Evolutionary conservation across 345 rosid species (phyloP).

Genomic region (Eutrema japonicum): DNA sequence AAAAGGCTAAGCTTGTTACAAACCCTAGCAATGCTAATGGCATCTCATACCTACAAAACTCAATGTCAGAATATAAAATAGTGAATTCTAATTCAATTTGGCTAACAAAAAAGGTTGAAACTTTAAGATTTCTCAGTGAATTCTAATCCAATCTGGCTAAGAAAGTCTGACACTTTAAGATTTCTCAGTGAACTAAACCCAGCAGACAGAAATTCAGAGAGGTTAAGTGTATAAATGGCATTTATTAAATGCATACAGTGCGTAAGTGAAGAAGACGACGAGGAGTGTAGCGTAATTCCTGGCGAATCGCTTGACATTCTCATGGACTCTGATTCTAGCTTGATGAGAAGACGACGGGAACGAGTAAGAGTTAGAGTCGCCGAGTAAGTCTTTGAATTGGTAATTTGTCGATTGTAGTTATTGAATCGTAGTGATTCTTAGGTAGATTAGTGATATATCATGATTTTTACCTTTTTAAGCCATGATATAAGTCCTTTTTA

Average conservation of each 20-base stretch:
- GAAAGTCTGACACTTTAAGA: no score
- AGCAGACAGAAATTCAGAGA: background rate
- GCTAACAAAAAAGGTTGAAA: no score
- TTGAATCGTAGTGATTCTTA: no score
- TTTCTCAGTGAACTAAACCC: background rate
- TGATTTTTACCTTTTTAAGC: no score
- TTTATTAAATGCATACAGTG: slow-evolving; percentile 72
- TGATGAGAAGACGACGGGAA: slow-evolving; percentile 71
- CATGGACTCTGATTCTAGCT: slow-evolving; percentile 75
- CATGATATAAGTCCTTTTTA: no score
- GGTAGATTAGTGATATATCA: no score
- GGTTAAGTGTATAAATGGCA: background rate
- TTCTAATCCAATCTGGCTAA: background rate
- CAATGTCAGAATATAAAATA: slow-evolving; percentile 1
- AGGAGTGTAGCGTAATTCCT: slow-evolving; percentile 76
- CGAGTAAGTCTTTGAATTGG: no score
- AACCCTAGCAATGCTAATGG: slow-evolving; percentile 8
- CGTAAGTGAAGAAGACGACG: slow-evolving; percentile 74
- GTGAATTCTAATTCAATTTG: no score
- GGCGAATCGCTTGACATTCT: slow-evolving; percentile 86
- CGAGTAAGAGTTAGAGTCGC: slow-evolving; percentile 64
- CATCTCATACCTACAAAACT: slow-evolving; percentile 10
- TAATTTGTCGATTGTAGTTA: no score
- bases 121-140: no score
- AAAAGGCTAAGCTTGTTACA: slow-evolving; percentile 14